A percentile compares a stretch with the other conserved stretches of the same genome.
Conservation (phyloP, 768 basidiomycete species). For the Bullera alba region DNA sequence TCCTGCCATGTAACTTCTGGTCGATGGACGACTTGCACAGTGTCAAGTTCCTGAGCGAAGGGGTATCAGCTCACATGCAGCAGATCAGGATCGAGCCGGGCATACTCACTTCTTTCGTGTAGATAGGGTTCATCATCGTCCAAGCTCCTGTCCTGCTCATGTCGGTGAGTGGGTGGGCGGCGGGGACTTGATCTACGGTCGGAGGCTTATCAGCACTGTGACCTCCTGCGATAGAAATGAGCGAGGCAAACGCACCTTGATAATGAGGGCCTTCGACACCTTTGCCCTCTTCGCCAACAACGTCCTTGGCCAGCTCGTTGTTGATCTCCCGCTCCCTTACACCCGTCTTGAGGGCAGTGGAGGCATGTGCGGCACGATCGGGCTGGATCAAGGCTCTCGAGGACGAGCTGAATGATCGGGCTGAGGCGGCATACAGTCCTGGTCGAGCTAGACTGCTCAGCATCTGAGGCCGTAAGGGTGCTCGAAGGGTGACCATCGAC, state of each 20-base stretch:
- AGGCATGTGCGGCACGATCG: constrained; percentile 1
- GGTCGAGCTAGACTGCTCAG: not conserved
- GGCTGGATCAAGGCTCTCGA: not conserved
- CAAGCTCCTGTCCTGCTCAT: constrained; percentile 50
- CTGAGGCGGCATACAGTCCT: not conserved
- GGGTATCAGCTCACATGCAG: constrained; percentile 4
- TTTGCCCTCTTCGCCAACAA: constrained; percentile 27
- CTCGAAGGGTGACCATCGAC: not conserved
- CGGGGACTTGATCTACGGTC: constrained; percentile 12
- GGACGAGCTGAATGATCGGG: not conserved
- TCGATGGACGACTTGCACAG: constrained; percentile 60
- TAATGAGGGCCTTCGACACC: constrained; percentile 42
- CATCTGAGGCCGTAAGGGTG: not conserved
- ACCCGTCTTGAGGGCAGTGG: constrained; percentile 21
- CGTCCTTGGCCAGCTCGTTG: not conserved
- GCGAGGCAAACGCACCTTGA: constrained; percentile 27
- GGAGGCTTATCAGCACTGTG: constrained; percentile 3
- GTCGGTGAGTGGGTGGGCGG: constrained; percentile 24
- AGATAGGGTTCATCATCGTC: constrained; percentile 91
- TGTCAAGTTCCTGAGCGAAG: constrained; percentile 44
- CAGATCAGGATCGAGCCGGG: not conserved
- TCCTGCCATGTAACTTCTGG: constrained; percentile 63
- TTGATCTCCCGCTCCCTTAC: constrained; percentile 22
- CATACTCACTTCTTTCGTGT: constrained; percentile 50
- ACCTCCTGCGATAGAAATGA: not conserved